Conservation (phyloP, 257 asterid species). For the Nicotiana noctiflora region DNA sequence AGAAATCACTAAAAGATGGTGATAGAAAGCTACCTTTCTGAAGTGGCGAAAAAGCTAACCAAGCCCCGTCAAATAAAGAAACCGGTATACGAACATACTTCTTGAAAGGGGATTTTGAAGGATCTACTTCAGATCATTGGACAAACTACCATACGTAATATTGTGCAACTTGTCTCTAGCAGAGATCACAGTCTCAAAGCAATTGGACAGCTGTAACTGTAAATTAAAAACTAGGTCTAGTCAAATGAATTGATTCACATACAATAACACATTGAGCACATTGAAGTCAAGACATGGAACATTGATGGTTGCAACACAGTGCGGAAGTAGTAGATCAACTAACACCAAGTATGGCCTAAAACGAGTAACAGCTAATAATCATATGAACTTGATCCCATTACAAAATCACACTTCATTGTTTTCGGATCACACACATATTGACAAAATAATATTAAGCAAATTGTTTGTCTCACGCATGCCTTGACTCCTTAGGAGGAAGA, state of each 20-base stretch:
- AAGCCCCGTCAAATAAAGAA: conserved; percentile 18
- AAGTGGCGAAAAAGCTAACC: conserved; percentile 16
- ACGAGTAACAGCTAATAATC: background rate
- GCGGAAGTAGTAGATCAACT: background rate
- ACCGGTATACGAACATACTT: background rate
- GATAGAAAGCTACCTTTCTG: conserved; percentile 16
- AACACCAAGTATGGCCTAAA: background rate
- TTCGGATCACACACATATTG: background rate
- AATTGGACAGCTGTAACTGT: background rate
- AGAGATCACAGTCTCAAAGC: background rate
- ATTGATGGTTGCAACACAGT: background rate
- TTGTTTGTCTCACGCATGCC: background rate
- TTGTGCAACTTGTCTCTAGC: background rate
- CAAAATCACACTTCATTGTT: background rate
- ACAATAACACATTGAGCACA: background rate
- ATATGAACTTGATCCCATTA: background rate
- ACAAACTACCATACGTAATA: background rate
- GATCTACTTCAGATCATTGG: conserved; percentile 3
- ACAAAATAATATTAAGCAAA: background rate
- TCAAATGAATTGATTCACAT: background rate
- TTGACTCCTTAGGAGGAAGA: background rate
- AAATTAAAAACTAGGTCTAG: background rate
- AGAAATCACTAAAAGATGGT: background rate
- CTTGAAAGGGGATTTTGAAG: background rate
- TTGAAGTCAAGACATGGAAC: background rate